A percentile compares a stretch with the other conserved stretches of the same genome.
These are phyloP conservation scores for Zizania latifolia DNA, from an alignment of 176 grass and related monocot species.

Conservation along the genomic window DNA sequence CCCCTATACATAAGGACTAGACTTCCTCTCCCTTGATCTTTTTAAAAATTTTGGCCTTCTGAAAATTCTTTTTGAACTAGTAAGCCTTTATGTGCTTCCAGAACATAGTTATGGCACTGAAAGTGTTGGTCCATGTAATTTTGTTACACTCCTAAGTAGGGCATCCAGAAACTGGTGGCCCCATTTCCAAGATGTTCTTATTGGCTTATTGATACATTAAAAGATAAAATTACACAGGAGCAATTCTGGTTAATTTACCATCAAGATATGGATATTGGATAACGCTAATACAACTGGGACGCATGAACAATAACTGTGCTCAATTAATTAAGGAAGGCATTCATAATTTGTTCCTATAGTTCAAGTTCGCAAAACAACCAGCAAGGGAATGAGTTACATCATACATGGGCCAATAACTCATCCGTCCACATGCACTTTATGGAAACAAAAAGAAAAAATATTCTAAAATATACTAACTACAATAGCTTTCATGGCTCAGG, in stretches of 20 bases:
- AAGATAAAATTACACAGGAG: no score
- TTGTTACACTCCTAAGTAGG: background rate
- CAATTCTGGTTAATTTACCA: background rate
- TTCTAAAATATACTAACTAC: background rate
- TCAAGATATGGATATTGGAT: background rate
- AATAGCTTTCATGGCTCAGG: slow-evolving; percentile 20
- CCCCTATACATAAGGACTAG: background rate
- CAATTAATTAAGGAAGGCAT: background rate
- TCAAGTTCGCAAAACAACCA: background rate
- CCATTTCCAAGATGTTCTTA: background rate
- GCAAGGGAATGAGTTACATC: background rate
- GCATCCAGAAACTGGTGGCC: background rate
- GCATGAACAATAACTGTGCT: background rate
- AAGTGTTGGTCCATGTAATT: background rate
- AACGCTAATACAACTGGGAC: background rate
- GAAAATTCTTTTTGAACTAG: background rate
- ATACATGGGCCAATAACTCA: background rate
- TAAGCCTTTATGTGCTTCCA: background rate
- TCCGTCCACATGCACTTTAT: background rate
- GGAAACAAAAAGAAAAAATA: background rate
- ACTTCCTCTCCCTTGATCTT: background rate
- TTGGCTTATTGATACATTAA: no score
- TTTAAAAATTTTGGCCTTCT: background rate
- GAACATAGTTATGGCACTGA: background rate
- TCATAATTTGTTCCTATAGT: background rate